Conservation (phyloP, 2,329 filamentous ascomycete species). For the Clarireedia hainanense region DNA sequence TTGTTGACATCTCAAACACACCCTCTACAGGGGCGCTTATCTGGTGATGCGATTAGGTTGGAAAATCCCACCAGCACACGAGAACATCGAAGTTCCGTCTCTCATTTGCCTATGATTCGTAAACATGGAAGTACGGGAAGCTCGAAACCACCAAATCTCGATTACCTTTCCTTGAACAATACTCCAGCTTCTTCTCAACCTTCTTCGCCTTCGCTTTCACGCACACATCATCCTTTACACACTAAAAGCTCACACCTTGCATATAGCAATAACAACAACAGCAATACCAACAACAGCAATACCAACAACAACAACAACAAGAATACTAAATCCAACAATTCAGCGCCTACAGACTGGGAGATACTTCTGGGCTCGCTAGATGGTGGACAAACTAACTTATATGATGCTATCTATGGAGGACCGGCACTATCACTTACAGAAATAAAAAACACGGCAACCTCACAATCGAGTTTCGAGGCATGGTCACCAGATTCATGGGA, state of each 20-base stretch:
- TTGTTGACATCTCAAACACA: slow-evolving; percentile 15
- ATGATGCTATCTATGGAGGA: slow-evolving; percentile 72
- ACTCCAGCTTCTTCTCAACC: slow-evolving; percentile 40
- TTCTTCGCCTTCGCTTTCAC: slow-evolving; percentile 35
- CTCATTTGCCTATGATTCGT: slow-evolving; percentile 16
- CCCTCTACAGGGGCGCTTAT: slow-evolving; percentile 21
- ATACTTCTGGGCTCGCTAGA: slow-evolving; percentile 73
- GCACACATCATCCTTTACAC: slow-evolving; percentile 22
- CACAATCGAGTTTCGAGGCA: slow-evolving; percentile 26
- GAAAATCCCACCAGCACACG: slow-evolving; percentile 32
- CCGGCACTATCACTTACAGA: slow-evolving; percentile 32
- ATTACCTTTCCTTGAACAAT: slow-evolving; percentile 50
- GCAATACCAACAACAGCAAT: slow-evolving; percentile 21
- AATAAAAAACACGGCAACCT: slow-evolving; percentile 8
- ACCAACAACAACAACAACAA: slow-evolving; percentile 22
- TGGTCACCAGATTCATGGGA: slow-evolving; percentile 52
- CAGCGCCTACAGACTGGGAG: slow-evolving; percentile 72
- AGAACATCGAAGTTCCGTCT: slow-evolving; percentile 30
- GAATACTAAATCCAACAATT: slow-evolving; percentile 35
- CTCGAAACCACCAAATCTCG: slow-evolving; percentile 40
- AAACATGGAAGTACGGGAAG: slow-evolving; percentile 14
- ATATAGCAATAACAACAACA: not conserved
- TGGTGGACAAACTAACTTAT: slow-evolving; percentile 73
- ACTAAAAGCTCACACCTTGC: slow-evolving; percentile 17
- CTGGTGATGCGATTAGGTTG: slow-evolving; percentile 18